Evolutionary conservation across 306 rosid species (phyloP), one percentile per base, ranked within the genome.

Genomic region (Canavalia ensiformis): DNA sequence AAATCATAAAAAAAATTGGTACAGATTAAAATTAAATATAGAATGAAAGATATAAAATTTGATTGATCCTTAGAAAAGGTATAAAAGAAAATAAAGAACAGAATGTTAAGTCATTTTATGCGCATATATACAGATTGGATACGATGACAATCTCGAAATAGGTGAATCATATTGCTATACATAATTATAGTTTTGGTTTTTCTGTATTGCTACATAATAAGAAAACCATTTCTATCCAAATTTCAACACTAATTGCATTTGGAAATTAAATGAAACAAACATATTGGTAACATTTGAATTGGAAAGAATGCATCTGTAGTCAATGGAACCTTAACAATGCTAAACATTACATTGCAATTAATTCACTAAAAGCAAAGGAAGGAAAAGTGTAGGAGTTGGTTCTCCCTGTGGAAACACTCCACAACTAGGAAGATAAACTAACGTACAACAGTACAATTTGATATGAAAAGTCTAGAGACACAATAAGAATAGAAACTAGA

Each of bases 331-430:
- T 46, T n/a, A 50, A 80, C 7, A 3, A 80, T 34, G 34, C 44
- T 49, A 80, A 59, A 18, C 1, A 12, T 13, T 71, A 8, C 29
- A 13, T 30, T 28, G 29, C 35, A 34, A 57, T 56, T 6, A 81
- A 49, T 74, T 55, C 49, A 56, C 57, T 33, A 49, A 74, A 66
- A 28, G 6, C 69, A 25, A 56, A 44, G 45, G 47, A 74, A 2
- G 31, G 54, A 69, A 64, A 82, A 81, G 45, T 45, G 46, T 75
- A 66, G 11, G 69, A 57, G 39, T 29, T 57, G 25, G 25, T 18
- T 18, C 25, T 18, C 33, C 63, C 58, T 34, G 72, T 35, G 42
- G 12, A 60, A 72, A 79, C 67, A 46, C 45, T 58, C 78, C 67
- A 72, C 39, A 72, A 71, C 66, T 60, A 69, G 39, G 56, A 47